These are phyloP conservation scores for Fagopyrum homotropicum DNA, from an alignment of 148 eudicot genomes.

Conservation along the genomic window DNA sequence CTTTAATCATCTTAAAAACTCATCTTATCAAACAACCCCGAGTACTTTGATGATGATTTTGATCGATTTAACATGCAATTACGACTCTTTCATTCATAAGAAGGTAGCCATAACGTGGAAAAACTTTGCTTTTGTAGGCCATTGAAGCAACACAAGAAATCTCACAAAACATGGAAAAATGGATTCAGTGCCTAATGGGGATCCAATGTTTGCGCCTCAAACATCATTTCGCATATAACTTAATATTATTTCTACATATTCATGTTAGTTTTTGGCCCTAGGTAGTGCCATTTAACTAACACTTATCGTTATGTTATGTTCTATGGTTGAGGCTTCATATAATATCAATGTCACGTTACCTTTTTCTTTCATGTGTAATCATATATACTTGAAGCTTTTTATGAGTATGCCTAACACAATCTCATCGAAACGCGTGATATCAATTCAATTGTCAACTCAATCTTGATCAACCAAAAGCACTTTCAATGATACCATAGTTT, in stretches of 20 bases:
- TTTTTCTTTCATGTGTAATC: neutral
- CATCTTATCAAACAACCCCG: too few relatives aligned
- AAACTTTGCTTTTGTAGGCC: conserved; percentile 8
- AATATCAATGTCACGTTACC: neutral
- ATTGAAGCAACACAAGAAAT: conserved; percentile 1
- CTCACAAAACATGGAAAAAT: conserved; percentile 10
- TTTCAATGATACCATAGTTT: neutral
- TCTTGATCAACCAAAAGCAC: neutral
- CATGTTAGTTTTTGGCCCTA: neutral
- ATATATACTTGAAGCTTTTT: neutral
- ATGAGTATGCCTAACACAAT: neutral
- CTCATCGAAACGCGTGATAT: neutral
- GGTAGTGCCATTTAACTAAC: too few relatives aligned
- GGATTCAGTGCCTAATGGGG: conserved; percentile 7
- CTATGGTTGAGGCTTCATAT: neutral
- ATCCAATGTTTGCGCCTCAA: conserved; percentile 9
- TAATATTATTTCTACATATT: neutral
- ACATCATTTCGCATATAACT: neutral
- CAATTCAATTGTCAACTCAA: neutral
- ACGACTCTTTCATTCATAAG: neutral
- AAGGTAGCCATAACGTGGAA: neutral
- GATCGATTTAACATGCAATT: neutral
- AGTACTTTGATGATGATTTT: too few relatives aligned
- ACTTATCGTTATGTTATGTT: too few relatives aligned
- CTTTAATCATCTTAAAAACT: too few relatives aligned